These are phyloP conservation scores for Wallacemonas sp. DNA, from an alignment of 208 protist genomes.

Conservation along the genomic window DNA sequence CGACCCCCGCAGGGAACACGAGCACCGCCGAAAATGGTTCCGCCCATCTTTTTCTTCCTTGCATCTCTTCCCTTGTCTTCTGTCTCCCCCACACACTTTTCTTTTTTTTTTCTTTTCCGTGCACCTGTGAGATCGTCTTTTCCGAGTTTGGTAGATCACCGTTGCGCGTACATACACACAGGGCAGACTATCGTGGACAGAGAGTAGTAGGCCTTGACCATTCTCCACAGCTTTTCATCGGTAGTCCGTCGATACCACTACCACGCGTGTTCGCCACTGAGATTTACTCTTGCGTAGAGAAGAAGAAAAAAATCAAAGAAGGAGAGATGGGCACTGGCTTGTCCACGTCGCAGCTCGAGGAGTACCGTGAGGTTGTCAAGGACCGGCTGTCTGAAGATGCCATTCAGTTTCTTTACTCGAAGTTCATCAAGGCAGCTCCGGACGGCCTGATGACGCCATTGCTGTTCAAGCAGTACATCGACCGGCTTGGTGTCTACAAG, in stretches of 20 bases:
- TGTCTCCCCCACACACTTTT: not conserved
- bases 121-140: not conserved
- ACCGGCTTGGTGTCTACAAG: slow-evolving; percentile 81
- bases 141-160: not conserved
- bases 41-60: not conserved
- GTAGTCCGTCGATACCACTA: too few relatives aligned
- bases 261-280: too few relatives aligned
- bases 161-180: too few relatives aligned
- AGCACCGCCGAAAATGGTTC: too few relatives aligned
- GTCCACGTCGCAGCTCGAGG: slow-evolving; percentile 73
- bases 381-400: slow-evolving; percentile 78
- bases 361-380: slow-evolving; percentile 84
- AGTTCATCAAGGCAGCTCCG: slow-evolving; percentile 77
- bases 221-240: too few relatives aligned
- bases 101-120: slow-evolving; percentile 24
- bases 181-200: too few relatives aligned
- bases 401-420: slow-evolving; percentile 73
- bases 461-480: slow-evolving; percentile 84
- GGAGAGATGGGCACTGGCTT: slow-evolving; percentile 64
- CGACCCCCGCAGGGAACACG: too few relatives aligned
- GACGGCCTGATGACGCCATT: slow-evolving; percentile 71
- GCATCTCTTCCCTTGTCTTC: not conserved
- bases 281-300: not conserved
- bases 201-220: too few relatives aligned
- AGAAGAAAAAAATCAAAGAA: slow-evolving; percentile 4